phyloP scores from a whole-genome alignment of 768 basidiomycete genomes.

The Amanita rimosa region DNA sequence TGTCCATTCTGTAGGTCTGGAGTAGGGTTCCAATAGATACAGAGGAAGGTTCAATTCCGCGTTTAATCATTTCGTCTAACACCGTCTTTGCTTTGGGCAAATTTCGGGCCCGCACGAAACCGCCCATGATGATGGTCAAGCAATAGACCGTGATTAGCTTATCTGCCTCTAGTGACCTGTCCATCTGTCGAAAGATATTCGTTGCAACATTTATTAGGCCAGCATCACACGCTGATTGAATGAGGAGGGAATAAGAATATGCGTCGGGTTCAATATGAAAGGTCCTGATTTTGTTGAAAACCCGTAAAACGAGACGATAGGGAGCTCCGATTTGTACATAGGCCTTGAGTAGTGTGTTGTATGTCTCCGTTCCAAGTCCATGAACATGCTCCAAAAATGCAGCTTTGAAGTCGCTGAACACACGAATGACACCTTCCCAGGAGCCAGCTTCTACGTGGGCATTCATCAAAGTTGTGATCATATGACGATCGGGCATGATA shows the following conservation, averaged over 20 bases:
- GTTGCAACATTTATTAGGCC: conserved; percentile 51
- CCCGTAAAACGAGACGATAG: conserved; percentile 43
- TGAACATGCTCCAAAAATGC: conserved; percentile 19
- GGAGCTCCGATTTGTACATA: conserved; percentile 77
- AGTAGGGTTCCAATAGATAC: conserved; percentile 63
- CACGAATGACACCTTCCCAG: conserved; percentile 63
- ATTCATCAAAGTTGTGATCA: conserved; percentile 69
- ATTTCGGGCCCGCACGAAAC: conserved; percentile 49
- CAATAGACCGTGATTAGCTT: conserved; percentile 44
- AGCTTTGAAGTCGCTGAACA: conserved; percentile 50
- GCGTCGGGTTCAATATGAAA: conserved; percentile 41
- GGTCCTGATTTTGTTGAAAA: conserved; percentile 47
- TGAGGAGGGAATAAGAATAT: conserved; percentile 60
- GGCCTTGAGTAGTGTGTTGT: conserved; percentile 76
- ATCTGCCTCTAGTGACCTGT: conserved; percentile 22
- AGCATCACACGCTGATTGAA: conserved; percentile 74
- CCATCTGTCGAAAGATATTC: conserved; percentile 62
- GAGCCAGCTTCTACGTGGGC: conserved; percentile 74
- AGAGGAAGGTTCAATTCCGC: conserved; percentile 56
- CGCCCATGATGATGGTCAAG: conserved; percentile 67
- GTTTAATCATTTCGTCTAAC: conserved; percentile 59
- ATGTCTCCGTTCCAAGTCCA: conserved; percentile 43
- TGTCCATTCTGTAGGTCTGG: conserved; percentile 31
- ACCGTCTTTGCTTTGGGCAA: conserved; percentile 45
- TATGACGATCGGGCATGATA: conserved; percentile 47